Evolutionary conservation across 1,284 basidiomycete species (phyloP), one percentile per base, ranked within the genome.

Genomic region (Blastosporella zonata): DNA sequence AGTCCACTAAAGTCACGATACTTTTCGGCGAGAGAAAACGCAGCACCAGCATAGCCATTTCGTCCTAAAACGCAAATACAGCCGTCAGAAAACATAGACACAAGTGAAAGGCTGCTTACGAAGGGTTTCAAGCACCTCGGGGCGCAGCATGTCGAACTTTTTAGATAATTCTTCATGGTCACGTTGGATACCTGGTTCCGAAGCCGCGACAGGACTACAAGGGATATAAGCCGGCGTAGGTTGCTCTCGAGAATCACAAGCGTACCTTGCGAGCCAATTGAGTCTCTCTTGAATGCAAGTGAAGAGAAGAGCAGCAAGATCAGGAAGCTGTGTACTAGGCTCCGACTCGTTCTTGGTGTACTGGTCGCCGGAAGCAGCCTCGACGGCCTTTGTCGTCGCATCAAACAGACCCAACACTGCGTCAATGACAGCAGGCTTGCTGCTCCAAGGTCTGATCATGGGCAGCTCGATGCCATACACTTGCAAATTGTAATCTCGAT

Each of bases 391-490:
- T 52, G 72, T 80, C 0, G 90, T 90, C 1, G 78, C 66, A 44
- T 84, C 78, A 61, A 94, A 95, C 17, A 95, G 75, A 38, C 78
- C 76, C 36, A 88, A 75, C 2, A 92, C 69, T 20, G 84, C 74
- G 41, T 90, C 83, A 47, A 97, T 79, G 38, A 90, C 67, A 0
- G 70, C 66, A 6, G 79, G 72, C 56, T 75, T 75, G 62, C 83
- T 92, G 2, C 93, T 92, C 96, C 96, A 99, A 1, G 91, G 82
- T 56, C 87, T 81, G 48, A 80, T 74, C 71, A 86, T 81, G 0
- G 84, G 84, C 27, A 77, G 70, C 10, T 81, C 74, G 43, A 97
- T 73, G 21, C 89, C 90, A 63, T 98, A 99, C 5, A 87, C 75
- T 2, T 75, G 75, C 2, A 77, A 63, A 55, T 89, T 85, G 55